Conservation (phyloP, 108 stramenopile genomes). For the Pseudonitzschia delicatissima region DNA sequence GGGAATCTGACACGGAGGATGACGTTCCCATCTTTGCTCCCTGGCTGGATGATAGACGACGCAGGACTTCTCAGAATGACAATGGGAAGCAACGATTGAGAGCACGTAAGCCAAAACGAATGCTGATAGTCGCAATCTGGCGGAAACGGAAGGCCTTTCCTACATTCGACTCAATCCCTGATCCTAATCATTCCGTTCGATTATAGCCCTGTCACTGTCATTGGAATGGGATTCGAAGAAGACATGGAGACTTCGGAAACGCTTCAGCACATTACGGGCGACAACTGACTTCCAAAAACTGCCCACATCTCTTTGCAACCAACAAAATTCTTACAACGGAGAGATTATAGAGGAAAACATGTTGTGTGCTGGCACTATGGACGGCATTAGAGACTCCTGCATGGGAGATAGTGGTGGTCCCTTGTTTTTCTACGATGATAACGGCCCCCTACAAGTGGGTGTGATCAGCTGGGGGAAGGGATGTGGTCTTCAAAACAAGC, state of each 20-base stretch:
- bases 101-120: background rate
- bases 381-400: slow-evolving; percentile 42
- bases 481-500: slow-evolving; percentile 27
- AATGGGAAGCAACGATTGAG: background rate
- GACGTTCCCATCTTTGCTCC: too few species aligned
- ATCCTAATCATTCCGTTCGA: background rate
- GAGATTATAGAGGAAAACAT: slow-evolving; percentile 18
- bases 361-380: slow-evolving; percentile 37
- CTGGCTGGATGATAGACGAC: too few species aligned
- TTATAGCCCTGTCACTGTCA: background rate
- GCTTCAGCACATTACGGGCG: background rate
- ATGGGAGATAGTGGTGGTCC: slow-evolving; percentile 60
- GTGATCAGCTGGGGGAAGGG: slow-evolving; percentile 44
- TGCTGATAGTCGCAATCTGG: background rate
- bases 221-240: too few species aligned
- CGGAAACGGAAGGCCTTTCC: background rate
- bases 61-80: too few species aligned
- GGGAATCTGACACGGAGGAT: too few species aligned
- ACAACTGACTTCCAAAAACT: background rate
- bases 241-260: too few species aligned
- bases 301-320: background rate
- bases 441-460: slow-evolving; percentile 16
- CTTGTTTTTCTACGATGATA: slow-evolving; percentile 6
- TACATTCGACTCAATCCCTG: background rate
- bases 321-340: background rate